phyloP scores from a whole-genome alignment of 768 basidiomycete species.

The Russula abietina region DNA sequence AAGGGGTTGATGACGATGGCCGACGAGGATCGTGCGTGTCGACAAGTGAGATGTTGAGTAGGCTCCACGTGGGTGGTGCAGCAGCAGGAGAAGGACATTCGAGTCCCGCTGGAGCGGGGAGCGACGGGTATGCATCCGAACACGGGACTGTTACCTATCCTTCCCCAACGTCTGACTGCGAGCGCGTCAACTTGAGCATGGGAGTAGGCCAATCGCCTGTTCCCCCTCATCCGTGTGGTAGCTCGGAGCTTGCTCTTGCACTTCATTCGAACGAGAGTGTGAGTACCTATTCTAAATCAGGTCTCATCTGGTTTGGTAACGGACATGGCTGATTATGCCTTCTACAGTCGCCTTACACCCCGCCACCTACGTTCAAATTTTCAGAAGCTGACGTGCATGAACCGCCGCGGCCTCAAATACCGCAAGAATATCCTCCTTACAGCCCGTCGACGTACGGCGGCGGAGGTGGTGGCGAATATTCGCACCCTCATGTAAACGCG shows the following conservation, averaged over 20 bases:
- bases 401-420: conserved; percentile 3
- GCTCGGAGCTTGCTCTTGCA: conserved; percentile 20
- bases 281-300: not conserved
- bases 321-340: not conserved
- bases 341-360: conserved; percentile 15
- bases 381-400: conserved; percentile 5
- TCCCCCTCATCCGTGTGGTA: conserved; percentile 1
- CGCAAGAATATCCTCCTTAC: conserved; percentile 9
- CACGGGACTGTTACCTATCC: conserved; percentile 22
- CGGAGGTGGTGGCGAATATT: conserved; percentile 8
- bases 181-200: conserved; percentile 11
- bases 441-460: not conserved
- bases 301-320: not conserved
- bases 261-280: conserved; percentile 22
- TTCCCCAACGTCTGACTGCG: conserved; percentile 21
- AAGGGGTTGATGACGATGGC: conserved; percentile 15
- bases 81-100: conserved; percentile 6
- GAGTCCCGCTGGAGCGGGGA: conserved; percentile 6
- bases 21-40: conserved; percentile 25
- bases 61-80: conserved; percentile 14
- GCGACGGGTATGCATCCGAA: conserved; percentile 21
- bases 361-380: conserved; percentile 19
- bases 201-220: conserved; percentile 6
- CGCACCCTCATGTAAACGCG: conserved; percentile 13
- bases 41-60: conserved; percentile 19